Evolutionary conservation across 768 basidiomycete species (phyloP).

Genomic region (Mycena albidolilacea): DNA sequence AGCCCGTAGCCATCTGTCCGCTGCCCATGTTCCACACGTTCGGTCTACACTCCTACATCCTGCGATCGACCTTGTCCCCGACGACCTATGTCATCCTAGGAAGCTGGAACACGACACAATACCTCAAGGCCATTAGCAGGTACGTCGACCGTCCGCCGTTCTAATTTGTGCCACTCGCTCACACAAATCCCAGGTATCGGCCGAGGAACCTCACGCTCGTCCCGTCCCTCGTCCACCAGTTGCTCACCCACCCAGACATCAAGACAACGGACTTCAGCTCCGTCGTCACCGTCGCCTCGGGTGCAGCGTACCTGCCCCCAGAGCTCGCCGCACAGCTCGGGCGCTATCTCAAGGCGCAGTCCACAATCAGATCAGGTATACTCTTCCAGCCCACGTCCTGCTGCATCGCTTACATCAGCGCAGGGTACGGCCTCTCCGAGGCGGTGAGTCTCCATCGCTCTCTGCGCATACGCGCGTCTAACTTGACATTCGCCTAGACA

Average conservation of each 20-base stretch:
- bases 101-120: constrained; percentile 70
- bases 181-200: constrained; percentile 61
- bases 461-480: neutral
- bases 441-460: constrained; percentile 55
- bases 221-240: constrained; percentile 76
- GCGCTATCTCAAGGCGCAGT: constrained; percentile 52
- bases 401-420: neutral
- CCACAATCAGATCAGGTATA: constrained; percentile 62
- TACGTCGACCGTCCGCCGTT: constrained; percentile 49
- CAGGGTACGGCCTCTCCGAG: constrained; percentile 85
- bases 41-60: constrained; percentile 68
- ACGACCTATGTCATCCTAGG: constrained; percentile 69
- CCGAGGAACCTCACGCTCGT: constrained; percentile 66
- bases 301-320: constrained; percentile 79
- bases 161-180: neutral
- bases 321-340: constrained; percentile 61
- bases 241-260: constrained; percentile 69
- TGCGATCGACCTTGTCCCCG: constrained; percentile 64
- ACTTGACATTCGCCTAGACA: constrained; percentile 58
- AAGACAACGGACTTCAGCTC: constrained; percentile 68
- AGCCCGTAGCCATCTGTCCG: constrained; percentile 58
- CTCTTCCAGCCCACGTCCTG: neutral
- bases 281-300: constrained; percentile 60
- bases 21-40: constrained; percentile 81
- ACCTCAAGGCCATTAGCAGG: constrained; percentile 71